Evolutionary conservation across 1,284 basidiomycete genomes (phyloP).

Genomic region (Uromyces viciae-fabae): DNA sequence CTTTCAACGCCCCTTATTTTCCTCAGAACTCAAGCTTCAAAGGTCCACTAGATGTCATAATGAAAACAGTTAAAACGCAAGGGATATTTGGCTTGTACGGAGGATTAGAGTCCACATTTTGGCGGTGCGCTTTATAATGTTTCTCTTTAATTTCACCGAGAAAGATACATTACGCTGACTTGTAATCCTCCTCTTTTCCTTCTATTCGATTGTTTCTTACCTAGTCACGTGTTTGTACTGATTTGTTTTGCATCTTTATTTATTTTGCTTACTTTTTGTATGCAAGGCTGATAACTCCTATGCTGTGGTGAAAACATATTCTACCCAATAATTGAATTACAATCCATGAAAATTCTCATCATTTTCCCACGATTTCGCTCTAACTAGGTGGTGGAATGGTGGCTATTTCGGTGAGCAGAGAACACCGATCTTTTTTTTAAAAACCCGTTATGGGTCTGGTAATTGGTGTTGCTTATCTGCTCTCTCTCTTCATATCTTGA

Average conservation of each 20-base stretch:
- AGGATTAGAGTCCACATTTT: constrained; percentile 93
- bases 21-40: constrained; percentile 56
- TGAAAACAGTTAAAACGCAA: constrained; percentile 69
- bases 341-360: background rate
- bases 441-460: no score
- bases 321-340: background rate
- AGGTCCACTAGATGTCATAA: constrained; percentile 86
- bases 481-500: no score
- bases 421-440: background rate
- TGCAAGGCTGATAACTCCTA: background rate
- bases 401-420: constrained; percentile 69
- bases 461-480: no score
- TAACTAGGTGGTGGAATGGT: constrained; percentile 62
- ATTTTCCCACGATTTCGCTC: no score
- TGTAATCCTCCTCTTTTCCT: background rate
- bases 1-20: background rate
- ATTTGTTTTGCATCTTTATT: background rate
- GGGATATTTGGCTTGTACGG: constrained; percentile 80
- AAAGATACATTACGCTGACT: background rate
- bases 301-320: background rate
- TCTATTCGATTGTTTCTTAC: background rate
- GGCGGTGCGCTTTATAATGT: constrained; percentile 62
- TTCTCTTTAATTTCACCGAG: background rate
- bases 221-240: constrained; percentile 36
- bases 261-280: background rate